These are phyloP conservation scores for Talaromyces verruculosus DNA, from an alignment of 2,329 filamentous ascomycete genomes.

Conservation along the genomic window DNA sequence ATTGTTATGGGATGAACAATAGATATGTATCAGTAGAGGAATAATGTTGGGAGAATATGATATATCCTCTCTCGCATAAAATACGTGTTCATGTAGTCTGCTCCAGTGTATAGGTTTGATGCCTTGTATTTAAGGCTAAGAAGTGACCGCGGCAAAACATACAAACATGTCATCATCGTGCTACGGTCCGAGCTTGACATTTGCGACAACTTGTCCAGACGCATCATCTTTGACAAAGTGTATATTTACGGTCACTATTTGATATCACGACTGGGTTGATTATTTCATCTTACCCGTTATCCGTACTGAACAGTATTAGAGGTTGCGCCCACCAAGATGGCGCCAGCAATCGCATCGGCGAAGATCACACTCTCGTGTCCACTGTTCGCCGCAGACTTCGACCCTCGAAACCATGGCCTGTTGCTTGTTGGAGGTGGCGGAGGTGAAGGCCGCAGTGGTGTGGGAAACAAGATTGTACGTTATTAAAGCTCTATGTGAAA, in stretches of 20 bases:
- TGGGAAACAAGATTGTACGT: constrained; percentile 81
- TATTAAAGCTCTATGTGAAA: neutral
- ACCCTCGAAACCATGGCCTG: constrained; percentile 72
- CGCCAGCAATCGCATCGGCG: constrained; percentile 47
- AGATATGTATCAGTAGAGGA: neutral
- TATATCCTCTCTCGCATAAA: neutral
- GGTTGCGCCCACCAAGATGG: constrained; percentile 32
- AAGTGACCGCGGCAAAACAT: neutral
- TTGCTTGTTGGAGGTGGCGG: constrained; percentile 85
- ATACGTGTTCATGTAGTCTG: neutral
- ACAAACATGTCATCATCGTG: constrained; percentile 13
- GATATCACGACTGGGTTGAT: neutral
- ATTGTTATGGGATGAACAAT: neutral
- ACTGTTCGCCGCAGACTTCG: constrained; percentile 84
- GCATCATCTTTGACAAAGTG: neutral
- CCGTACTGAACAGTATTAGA: neutral
- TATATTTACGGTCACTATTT: neutral
- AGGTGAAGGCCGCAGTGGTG: constrained; percentile 75
- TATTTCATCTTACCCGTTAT: neutral
- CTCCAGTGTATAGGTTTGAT: neutral
- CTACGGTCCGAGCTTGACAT: neutral
- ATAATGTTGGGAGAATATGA: neutral
- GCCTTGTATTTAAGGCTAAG: neutral
- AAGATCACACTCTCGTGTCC: constrained; percentile 75
- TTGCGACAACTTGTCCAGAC: constrained; percentile 2